Evolutionary conservation across 1,284 basidiomycete genomes (phyloP), one percentile per base, ranked within the genome.

Genomic region (Malassezia nana): DNA sequence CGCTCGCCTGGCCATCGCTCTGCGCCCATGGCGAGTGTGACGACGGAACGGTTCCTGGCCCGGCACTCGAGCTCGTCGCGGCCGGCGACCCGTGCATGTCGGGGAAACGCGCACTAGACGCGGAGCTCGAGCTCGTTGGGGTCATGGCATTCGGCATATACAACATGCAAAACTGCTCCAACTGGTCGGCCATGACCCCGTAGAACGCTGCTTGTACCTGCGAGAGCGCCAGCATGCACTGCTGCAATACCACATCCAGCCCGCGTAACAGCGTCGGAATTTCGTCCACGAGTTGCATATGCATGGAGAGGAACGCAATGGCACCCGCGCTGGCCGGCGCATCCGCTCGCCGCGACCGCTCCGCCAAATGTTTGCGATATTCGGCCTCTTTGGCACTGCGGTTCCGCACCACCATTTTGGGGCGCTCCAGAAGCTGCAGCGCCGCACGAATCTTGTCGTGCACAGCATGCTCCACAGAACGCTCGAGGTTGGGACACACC

Each of bases 271-370:
- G 71, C 26, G 65, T 57, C 2, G 76, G 76, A 18, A 77, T 62
- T 52, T 77, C 76, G 35, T 76, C 69, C 50, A 74, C 60, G 22
- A 76, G 72, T 57, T 75, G 75, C 2, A 63, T 55, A 42, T 76
- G 73, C 15, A 76, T 59, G 10, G 74, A 69, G 31, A 72, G 50
- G 50, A 75, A 77, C 12, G 71, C 69, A 15, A 65, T 64, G 4
- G 74, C 74, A 18, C 67, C 67, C 22, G 64, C 64, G 18, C 59
- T 38, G 25, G 61, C 53, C 57, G 60, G 62, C 28, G 35, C 60
- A 53, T 55, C 66, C 58, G 29, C 58, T 46, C 22, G 56, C 13
- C 48, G 60, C 6, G 58, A 15, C 15, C 55, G 50, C 33, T 64
- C 58, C 30, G 53, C 46, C 24, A 66, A 57, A 58, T 70, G 74